Evolutionary conservation across 2,329 filamentous ascomycete genomes (phyloP), one percentile per base, ranked within the genome.

Genomic region (Neonectria coccinea): DNA sequence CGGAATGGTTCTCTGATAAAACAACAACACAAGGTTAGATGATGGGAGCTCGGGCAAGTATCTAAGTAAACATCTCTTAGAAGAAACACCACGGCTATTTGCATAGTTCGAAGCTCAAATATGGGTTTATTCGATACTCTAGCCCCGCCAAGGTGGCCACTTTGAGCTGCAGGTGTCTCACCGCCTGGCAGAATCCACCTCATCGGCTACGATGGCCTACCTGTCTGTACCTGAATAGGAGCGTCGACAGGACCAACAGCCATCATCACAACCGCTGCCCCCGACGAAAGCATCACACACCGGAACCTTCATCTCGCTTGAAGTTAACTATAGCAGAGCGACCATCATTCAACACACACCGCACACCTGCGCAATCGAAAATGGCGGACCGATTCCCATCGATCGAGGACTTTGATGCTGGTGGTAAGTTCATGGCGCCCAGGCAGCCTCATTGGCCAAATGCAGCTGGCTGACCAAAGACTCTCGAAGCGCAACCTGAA

Each of bases 381-480:
- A 94, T 94, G 91, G 91, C 91, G 53, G 91, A 93, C 80, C 84
- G 91, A 74, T 94, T 94, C 79, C 91, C 91, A 73, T 92, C 91
- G 50, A 82, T 94, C 73, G 91, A 94, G 79, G 91, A 94, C 75
- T 92, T 94, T 76, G 89, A 92, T 78, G 86, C 86, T 31, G 87
- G 86, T 73, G 86, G 87, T 89, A 80, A 78, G 83, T 73, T 47
- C 57, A 72, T 66, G 59, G 69, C 59, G 42, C 62, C 25, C 27
- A 59, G 48, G 31, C 36, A 57, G 53, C 22, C 41, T 31, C 67
- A 64, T 59, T 54, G 41, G 36, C 41, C 61, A 65, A 56, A 48
- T 18, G 47, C 44, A 60, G 27, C 72, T 76, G 41, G 75, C 62
- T 59, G 25, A 25, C 25, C 5, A 25, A 44, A 41, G 62, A 70